These are phyloP conservation scores for Akanthomyces muscarius DNA, from an alignment of 2,329 filamentous ascomycete genomes.

Conservation along the genomic window DNA sequence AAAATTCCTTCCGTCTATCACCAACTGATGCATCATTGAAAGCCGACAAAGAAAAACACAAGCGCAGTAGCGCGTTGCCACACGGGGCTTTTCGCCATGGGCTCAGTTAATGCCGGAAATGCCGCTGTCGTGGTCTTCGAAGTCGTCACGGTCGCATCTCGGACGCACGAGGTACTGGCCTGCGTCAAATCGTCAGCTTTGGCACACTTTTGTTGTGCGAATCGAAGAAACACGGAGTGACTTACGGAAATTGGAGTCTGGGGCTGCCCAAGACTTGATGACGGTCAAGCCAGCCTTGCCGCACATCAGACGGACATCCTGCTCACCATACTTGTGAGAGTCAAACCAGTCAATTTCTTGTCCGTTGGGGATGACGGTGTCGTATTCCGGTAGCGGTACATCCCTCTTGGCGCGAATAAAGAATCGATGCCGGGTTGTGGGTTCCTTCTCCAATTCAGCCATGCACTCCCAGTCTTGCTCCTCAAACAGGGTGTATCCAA, in stretches of 20 bases:
- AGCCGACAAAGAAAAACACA: neutral
- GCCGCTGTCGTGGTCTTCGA: constrained; percentile 36
- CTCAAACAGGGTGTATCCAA: constrained; percentile 32
- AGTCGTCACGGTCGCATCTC: constrained; percentile 27
- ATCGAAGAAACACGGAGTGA: constrained; percentile 13
- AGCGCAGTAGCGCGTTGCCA: neutral
- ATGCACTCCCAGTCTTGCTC: constrained; percentile 36
- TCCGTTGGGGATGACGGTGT: constrained; percentile 27
- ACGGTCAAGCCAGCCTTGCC: constrained; percentile 35
- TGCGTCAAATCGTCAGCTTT: constrained; percentile 18
- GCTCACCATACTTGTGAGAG: constrained; percentile 39
- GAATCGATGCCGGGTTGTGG: constrained; percentile 38
- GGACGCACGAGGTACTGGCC: constrained; percentile 37
- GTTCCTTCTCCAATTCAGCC: constrained; percentile 33
- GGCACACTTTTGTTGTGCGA: neutral
- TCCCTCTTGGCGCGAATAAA: constrained; percentile 35
- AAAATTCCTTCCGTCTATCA: neutral
- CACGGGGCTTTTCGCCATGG: too few species aligned
- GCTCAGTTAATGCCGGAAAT: constrained; percentile 27
- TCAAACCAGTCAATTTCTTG: constrained; percentile 42
- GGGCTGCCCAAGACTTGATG: constrained; percentile 34
- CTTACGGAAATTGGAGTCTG: constrained; percentile 38
- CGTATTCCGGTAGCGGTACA: constrained; percentile 26
- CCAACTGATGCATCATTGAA: neutral
- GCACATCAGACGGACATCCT: constrained; percentile 37